Evolutionary conservation across 352 stramenopile genomes (phyloP).

Genomic region (Pythium dissotocum): DNA sequence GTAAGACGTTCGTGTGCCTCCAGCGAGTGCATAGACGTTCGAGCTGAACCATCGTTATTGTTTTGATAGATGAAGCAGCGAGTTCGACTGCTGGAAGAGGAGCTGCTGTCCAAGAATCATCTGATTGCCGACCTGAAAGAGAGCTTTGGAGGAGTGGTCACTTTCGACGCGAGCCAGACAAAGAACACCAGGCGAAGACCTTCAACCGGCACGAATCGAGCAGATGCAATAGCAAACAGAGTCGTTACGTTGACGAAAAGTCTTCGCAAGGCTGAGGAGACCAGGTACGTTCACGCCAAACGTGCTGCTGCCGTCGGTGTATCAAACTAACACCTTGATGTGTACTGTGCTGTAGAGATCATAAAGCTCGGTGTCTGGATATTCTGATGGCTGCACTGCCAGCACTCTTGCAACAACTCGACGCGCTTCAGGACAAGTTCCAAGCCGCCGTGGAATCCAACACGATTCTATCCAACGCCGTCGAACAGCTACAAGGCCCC

Average conservation of each 20-base stretch:
- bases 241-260: conserved; percentile 37
- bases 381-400: conserved; percentile 49
- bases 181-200: background rate
- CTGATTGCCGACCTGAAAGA: conserved; percentile 36
- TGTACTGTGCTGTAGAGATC: conserved; percentile 33
- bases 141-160: conserved; percentile 35
- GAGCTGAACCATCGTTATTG: too few relatives aligned
- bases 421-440: conserved; percentile 52
- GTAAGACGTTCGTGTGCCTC: background rate
- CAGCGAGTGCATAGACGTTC: too few relatives aligned
- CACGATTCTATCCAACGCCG: conserved; percentile 44
- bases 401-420: conserved; percentile 43
- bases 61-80: conserved; percentile 36
- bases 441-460: conserved; percentile 47
- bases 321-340: background rate
- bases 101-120: conserved; percentile 39
- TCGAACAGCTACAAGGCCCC: conserved; percentile 34
- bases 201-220: background rate
- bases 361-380: conserved; percentile 41
- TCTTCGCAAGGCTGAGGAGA: conserved; percentile 38
- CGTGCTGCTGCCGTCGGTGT: background rate
- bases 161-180: background rate
- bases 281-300: conserved; percentile 29
- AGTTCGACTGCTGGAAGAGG: conserved; percentile 45
- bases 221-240: conserved; percentile 21